Base-by-base conservation (phyloP, 306 rosid species). In the Cyclanthera cordifolia region DNA sequence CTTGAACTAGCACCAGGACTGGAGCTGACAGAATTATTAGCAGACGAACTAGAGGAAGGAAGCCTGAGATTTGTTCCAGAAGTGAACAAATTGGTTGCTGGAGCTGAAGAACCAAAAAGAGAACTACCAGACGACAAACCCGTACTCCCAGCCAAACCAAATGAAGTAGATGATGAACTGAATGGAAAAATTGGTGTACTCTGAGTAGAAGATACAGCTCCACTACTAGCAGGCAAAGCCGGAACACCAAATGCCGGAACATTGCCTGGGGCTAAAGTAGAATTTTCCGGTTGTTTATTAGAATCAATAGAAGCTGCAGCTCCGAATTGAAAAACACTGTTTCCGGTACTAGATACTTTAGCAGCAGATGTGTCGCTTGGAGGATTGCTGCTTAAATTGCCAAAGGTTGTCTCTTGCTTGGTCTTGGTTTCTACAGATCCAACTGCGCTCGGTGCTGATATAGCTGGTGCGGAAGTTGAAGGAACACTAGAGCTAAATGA, bases 81-180 rank as follows among this genome's bases (percentile, higher is more conserved):
- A 67, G 68, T 73, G 67, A 81, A 72, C 54, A 53, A 41, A 47
- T 76, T 75, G 41, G 79, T 8, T 53, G 79, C 67, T 64, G 87
- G 53, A 77, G 78, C 79, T 57, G 96, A 73, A 24, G 84, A 78
- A 75, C 84, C 73, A 74, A 82, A 80, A n/a, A 66, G 20, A 0
- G 85, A 82, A 82, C 80, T 79, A 48, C 96, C 89, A 43, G 88
- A 75, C 56, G 93, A 74, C 47, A 84, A 66, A 46, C 79, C 56
- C 3, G 87, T 15, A 70, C 67, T 83, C 25, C 80, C 92, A 27
- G 73, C 64, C 73, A 81, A 77, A 32, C 81, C 86, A 60, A 83
- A 82, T 7, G 76, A 82, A 2, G 77, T 77, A 16, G 85, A 68
- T 50, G 87, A 77, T n/a, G 92, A 84, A 67, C 88, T 80, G 67